phyloP scores from a whole-genome alignment of 306 rosid genomes.

The Arachis stenosperma region DNA sequence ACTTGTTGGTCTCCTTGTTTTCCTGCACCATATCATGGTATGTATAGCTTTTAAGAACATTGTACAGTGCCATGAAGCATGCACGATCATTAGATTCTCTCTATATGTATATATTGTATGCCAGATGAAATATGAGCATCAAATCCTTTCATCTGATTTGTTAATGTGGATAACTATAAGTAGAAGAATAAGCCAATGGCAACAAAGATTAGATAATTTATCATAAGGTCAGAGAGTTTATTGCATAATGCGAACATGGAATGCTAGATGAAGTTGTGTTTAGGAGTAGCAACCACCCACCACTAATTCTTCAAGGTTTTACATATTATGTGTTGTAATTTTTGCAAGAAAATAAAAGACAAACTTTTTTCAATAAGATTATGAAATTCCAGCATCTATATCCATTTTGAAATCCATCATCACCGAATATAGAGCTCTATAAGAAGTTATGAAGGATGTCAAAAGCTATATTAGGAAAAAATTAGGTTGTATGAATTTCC shows the following conservation, averaged over 20 bases:
- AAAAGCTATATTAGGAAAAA: constrained; percentile 34
- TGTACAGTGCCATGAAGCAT: no score
- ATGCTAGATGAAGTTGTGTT: constrained; percentile 1
- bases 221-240: background rate
- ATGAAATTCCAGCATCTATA: constrained; percentile 12
- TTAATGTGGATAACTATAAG: background rate
- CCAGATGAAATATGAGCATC: no score
- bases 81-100: no score
- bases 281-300: background rate
- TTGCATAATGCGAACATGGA: background rate
- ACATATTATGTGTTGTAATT: background rate
- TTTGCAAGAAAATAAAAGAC: background rate
- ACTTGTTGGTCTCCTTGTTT: background rate
- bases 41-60: no score
- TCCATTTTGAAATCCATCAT: constrained; percentile 14
- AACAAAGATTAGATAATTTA: background rate
- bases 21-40: background rate
- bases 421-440: constrained; percentile 15
- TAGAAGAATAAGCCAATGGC: background rate
- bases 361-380: background rate
- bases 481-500: constrained; percentile 28
- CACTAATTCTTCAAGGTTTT: background rate
- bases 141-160: no score
- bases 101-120: no score
- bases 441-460: constrained; percentile 10